These are phyloP conservation scores for Trichoderma sp. DNA, from an alignment of 2,329 filamentous ascomycete species.

Conservation along the genomic window DNA sequence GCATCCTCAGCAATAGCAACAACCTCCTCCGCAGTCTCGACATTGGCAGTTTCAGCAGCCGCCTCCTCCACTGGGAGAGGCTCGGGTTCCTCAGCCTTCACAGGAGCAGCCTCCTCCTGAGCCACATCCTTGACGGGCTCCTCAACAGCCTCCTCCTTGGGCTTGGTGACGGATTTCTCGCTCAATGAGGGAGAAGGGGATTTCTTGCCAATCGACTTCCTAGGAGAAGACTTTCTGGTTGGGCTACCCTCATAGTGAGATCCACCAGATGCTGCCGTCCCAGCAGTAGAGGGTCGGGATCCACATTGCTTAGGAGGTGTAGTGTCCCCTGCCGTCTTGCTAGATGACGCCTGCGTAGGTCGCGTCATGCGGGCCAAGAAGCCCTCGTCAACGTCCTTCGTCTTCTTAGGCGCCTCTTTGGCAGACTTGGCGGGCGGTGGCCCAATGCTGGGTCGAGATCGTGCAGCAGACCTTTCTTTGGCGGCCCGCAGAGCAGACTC, in stretches of 20 bases:
- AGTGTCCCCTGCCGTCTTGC: constrained; percentile 60
- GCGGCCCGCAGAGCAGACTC: constrained; percentile 47
- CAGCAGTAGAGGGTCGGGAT: constrained; percentile 20
- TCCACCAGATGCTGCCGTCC: neutral
- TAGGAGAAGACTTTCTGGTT: constrained; percentile 8
- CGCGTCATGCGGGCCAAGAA: constrained; percentile 84
- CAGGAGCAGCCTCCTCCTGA: neutral
- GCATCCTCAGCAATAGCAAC: constrained; percentile 18
- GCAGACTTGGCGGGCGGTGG: constrained; percentile 57
- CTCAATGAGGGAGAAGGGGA: neutral
- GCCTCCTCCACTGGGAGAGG: constrained; percentile 18
- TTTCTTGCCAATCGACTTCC: neutral
- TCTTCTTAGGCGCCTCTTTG: constrained; percentile 45
- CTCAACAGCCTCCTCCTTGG: constrained; percentile 10
- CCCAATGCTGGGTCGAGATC: constrained; percentile 55
- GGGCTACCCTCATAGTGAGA: neutral
- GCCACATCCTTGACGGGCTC: constrained; percentile 8
- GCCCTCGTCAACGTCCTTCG: constrained; percentile 63
- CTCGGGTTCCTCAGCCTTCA: constrained; percentile 4
- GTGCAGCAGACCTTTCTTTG: constrained; percentile 48
- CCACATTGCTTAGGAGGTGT: constrained; percentile 51
- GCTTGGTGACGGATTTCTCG: neutral
- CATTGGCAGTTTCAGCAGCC: constrained; percentile 21
- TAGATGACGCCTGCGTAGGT: constrained; percentile 69
- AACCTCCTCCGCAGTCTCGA: constrained; percentile 20